These are phyloP conservation scores for Diutina scorzettiae DNA, from an alignment of 1,139 yeast species.

Conservation along the genomic window DNA sequence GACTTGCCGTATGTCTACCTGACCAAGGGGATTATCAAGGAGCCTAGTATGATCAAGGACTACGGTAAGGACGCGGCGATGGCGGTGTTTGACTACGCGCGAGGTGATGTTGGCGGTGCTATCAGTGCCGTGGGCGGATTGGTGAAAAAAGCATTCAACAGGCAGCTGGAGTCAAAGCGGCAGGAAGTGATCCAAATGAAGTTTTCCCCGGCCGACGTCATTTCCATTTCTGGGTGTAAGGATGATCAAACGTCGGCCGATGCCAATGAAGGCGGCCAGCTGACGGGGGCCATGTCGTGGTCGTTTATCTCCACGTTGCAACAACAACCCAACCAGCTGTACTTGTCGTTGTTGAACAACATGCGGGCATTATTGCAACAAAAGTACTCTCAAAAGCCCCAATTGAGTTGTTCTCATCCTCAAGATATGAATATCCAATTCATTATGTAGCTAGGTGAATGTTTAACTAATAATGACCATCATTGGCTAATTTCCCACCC, in stretches of 20 bases:
- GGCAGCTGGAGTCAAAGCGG: slow-evolving; percentile 15
- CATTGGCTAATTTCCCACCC: too few species aligned
- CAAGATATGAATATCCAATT: slow-evolving; percentile 66
- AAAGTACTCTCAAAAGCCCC: slow-evolving; percentile 83
- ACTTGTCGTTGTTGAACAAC: slow-evolving; percentile 64
- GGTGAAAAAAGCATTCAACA: slow-evolving; percentile 30
- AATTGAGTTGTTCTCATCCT: slow-evolving; percentile 75
- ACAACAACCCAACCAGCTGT: slow-evolving; percentile 61
- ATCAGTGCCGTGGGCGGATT: slow-evolving; percentile 31
- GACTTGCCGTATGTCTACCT: slow-evolving; percentile 86
- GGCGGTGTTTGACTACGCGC: slow-evolving; percentile 61
- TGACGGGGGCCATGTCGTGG: slow-evolving; percentile 94
- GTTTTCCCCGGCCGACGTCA: slow-evolving; percentile 81
- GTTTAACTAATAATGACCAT: too few species aligned
- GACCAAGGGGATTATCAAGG: slow-evolving; percentile 84
- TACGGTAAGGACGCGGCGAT: slow-evolving; percentile 67
- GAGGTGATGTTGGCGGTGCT: slow-evolving; percentile 54
- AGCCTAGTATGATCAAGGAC: slow-evolving; percentile 78
- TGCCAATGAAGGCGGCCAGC: slow-evolving; percentile 62
- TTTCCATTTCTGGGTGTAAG: slow-evolving; percentile 81
- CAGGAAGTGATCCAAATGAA: slow-evolving; percentile 36
- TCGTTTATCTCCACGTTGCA: slow-evolving; percentile 68
- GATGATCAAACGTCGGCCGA: slow-evolving; percentile 79
- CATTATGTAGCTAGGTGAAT: too few species aligned
- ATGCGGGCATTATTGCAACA: slow-evolving; percentile 60